These are phyloP conservation scores for Catharanthus roseus DNA, from an alignment of 257 asterid genomes.

Conservation along the genomic window DNA sequence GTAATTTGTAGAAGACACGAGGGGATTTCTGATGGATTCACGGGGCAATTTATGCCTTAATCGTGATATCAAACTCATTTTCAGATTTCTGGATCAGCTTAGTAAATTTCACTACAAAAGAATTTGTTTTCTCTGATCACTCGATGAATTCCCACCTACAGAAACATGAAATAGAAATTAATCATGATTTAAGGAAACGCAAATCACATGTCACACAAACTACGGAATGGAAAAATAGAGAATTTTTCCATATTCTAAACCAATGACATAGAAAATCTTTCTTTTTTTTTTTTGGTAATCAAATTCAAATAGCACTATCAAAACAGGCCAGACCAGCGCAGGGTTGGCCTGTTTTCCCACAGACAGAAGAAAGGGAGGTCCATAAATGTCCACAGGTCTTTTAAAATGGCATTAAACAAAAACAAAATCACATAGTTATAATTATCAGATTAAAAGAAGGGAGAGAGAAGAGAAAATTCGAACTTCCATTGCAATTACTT, in stretches of 20 bases:
- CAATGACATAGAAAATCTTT: background rate
- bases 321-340: too few relatives aligned
- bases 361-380: too few relatives aligned
- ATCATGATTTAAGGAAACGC: background rate
- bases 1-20: slow-evolving; percentile 21
- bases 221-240: too few relatives aligned
- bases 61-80: slow-evolving; percentile 43
- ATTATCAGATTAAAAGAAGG: too few relatives aligned
- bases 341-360: too few relatives aligned
- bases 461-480: too few relatives aligned
- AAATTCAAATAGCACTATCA: too few relatives aligned
- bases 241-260: background rate
- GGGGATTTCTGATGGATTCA: slow-evolving; percentile 27
- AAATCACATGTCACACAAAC: background rate
- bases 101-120: background rate
- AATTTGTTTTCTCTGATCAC: background rate
- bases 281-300: too few relatives aligned
- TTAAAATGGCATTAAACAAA: too few relatives aligned
- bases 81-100: background rate
- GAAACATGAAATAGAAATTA: background rate
- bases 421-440: too few relatives aligned
- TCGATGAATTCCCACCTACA: background rate
- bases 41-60: slow-evolving; percentile 37
- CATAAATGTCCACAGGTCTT: too few relatives aligned
- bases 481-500: too few relatives aligned